Conservation (phyloP, 345 rosid genomes). For the Corchorus capsularis region DNA sequence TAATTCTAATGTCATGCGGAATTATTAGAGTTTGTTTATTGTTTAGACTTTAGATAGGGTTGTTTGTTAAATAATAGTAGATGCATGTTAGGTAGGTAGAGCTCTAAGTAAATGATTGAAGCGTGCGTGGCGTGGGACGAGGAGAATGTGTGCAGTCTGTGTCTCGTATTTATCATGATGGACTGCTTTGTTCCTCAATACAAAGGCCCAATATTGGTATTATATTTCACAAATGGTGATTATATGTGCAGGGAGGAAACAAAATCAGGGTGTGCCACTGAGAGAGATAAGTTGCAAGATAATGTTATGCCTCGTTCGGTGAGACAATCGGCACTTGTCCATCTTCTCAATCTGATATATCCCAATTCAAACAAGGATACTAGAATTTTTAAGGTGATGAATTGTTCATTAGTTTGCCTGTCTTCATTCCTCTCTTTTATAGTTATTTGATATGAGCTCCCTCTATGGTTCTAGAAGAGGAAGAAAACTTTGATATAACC, state of each 20-base stretch:
- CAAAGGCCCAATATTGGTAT: too few relatives aligned
- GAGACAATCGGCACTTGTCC: conserved; percentile 23
- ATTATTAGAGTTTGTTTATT: too few relatives aligned
- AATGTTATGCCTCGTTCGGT: conserved; percentile 26
- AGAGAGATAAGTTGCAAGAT: conserved; percentile 21
- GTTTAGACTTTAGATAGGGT: too few relatives aligned
- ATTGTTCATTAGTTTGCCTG: background rate
- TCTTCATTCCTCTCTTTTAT: background rate
- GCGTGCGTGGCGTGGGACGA: too few relatives aligned
- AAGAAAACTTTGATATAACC: conserved; percentile 6
- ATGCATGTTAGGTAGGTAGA: too few relatives aligned
- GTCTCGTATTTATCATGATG: too few relatives aligned
- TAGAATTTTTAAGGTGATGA: conserved; percentile 31
- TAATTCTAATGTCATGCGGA: too few relatives aligned
- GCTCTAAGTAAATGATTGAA: too few relatives aligned
- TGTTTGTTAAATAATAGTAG: too few relatives aligned
- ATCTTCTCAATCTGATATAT: conserved; percentile 33
- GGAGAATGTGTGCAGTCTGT: too few relatives aligned
- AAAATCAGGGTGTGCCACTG: background rate
- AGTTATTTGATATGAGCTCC: conserved; percentile 5
- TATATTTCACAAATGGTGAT: background rate
- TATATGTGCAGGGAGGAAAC: background rate
- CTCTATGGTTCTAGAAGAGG: background rate
- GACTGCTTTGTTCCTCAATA: too few relatives aligned
- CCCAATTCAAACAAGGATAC: conserved; percentile 15